Base-by-base conservation (phyloP, 2,329 filamentous ascomycete genomes). In the Tolypocladium nubicola region DNA sequence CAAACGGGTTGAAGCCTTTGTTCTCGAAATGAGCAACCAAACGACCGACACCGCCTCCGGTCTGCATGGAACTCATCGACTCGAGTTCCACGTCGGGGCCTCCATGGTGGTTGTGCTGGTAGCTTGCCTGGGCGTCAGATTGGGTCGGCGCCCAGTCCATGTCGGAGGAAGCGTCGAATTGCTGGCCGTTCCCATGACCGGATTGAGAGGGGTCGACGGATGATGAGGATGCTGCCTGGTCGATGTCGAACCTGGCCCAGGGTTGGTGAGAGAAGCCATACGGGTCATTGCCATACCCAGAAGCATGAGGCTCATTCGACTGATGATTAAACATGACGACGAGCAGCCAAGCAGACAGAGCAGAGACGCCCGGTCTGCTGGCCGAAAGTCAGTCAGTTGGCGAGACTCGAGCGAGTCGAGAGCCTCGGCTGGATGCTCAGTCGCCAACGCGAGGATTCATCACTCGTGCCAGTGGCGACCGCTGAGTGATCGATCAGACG, bases 1-100 rank as follows among this genome's bases (percentile, higher is more conserved):
- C 73, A 59, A 75, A 75, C 52, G 62, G 56, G 49, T 35, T 47
- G 52, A 60, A 61, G 52, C 63, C 68, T 57, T 72, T 73, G 57
- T 69, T 73, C 56, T 75, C 73, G 62, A 75, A 75, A 54, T 74
- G 73, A 53, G 73, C 71, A 57, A 75, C 70, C 52, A 75, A 60
- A 52, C 71, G 70, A 52, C 71, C 68, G 54, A 75, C 72, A 26
- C 61, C 58, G 21, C 62, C 60, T 38, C 59, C 61, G 41, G 53
- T 60, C 35, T 68, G 67, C 38, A 59, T 47, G n/a, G 65, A 50
- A 49, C 53, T 61, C 57, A 70, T 62, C 26, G 62, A 60, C 40
- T 65, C 62, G 26, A 71, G 60, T 56, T 71, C 67, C 38, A 70
- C 62, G 60, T 65, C 62, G 54, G 64, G 52, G 43, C 47, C 41